Conservation (phyloP, 2,329 filamentous ascomycete genomes). For the Dothistroma pini region DNA sequence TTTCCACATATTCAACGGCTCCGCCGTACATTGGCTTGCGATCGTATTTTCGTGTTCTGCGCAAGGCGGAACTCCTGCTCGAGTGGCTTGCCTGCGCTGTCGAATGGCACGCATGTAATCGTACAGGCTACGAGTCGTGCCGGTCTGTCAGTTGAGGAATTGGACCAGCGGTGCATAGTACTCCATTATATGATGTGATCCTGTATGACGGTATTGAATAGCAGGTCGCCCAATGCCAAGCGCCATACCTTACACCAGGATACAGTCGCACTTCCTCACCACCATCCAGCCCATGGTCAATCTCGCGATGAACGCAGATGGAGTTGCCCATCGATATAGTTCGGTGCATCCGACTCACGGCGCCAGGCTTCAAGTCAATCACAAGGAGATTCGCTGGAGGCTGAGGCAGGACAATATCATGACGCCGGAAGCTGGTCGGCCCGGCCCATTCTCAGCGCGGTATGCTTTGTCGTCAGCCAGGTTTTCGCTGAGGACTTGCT, state of each 20-base stretch:
- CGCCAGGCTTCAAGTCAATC: slow-evolving; percentile 23
- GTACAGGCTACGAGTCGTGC: slow-evolving; percentile 21
- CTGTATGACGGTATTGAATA: slow-evolving; percentile 4
- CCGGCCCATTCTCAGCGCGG: slow-evolving; percentile 13
- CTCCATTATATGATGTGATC: slow-evolving; percentile 25
- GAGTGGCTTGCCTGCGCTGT: slow-evolving; percentile 19
- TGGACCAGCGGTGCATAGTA: slow-evolving; percentile 24
- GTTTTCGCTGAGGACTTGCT: slow-evolving; percentile 15
- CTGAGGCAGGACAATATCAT: slow-evolving; percentile 17
- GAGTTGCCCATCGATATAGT: slow-evolving; percentile 24
- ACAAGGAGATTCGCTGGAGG: slow-evolving; percentile 22
- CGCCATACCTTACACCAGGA: slow-evolving; percentile 16
- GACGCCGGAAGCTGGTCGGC: slow-evolving; percentile 14
- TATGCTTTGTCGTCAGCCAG: slow-evolving; percentile 22
- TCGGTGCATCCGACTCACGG: slow-evolving; percentile 21
- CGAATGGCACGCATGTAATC: slow-evolving; percentile 22
- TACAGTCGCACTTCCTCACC: slow-evolving; percentile 21
- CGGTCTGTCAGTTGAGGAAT: slow-evolving; percentile 21
- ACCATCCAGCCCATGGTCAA: slow-evolving; percentile 25
- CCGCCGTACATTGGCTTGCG: not conserved
- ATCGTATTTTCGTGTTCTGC: not conserved
- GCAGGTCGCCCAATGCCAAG: not conserved
- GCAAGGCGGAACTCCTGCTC: slow-evolving; percentile 6
- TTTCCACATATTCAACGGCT: not conserved
- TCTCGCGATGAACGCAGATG: slow-evolving; percentile 21